Percentiles rank a stretch among this genome's conserved stretches.
phyloP scores from a whole-genome alignment of 139 green algal genomes.

The Chlorella sorokiniana region DNA sequence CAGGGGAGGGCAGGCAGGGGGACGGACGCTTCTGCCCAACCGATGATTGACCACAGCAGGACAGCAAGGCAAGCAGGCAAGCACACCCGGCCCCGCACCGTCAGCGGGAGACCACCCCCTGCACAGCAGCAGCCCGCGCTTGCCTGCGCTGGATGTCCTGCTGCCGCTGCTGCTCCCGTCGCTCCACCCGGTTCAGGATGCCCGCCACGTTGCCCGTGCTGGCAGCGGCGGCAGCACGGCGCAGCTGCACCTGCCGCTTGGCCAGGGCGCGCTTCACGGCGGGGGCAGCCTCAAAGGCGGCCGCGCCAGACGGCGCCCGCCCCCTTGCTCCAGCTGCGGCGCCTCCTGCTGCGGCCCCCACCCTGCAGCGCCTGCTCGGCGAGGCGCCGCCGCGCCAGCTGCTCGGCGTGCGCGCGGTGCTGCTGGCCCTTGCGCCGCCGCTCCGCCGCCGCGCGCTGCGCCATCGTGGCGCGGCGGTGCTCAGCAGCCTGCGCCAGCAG shows the following conservation, averaged over 20 bases:
- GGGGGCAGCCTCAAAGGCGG: neutral
- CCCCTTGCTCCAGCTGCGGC: neutral
- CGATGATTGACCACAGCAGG: neutral
- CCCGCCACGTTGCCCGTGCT: too few relatives aligned
- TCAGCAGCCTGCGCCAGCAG: neutral
- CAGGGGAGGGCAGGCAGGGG: neutral
- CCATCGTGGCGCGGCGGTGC: neutral
- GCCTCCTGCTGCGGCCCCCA: too few relatives aligned
- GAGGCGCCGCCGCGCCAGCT: neutral
- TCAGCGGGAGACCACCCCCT: neutral
- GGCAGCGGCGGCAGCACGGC: neutral
- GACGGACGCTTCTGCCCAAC: too few relatives aligned
- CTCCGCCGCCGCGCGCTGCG: neutral
- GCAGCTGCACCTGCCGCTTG: neutral
- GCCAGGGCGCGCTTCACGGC: neutral
- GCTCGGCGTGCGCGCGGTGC: neutral
- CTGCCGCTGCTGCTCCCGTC: slow-evolving; percentile 7
- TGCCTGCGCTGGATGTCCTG: slow-evolving; percentile 16
- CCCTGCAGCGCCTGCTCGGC: too few relatives aligned
- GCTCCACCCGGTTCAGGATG: slow-evolving; percentile 1
- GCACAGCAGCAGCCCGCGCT: neutral
- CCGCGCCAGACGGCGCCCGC: neutral
- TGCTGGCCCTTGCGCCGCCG: neutral
- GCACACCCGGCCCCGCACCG: too few relatives aligned
- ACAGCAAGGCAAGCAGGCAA: neutral